phyloP scores from a whole-genome alignment of 805 yeast genomes.

The Saccharomycopsis fibuligera region DNA sequence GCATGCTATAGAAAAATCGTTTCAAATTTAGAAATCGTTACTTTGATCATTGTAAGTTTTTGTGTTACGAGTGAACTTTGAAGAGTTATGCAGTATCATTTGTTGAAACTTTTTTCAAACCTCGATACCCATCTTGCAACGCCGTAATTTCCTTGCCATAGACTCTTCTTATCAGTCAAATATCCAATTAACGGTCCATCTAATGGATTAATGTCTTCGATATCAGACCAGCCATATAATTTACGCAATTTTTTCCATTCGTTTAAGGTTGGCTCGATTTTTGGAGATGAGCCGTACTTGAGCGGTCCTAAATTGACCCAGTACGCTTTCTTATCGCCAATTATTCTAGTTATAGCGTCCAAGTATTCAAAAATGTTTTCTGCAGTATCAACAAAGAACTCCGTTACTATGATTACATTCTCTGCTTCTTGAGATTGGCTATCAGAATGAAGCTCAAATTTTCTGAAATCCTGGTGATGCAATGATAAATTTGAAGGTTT shows the following conservation, averaged over 20 bases:
- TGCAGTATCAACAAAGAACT: conserved; percentile 88
- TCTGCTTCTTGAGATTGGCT: conserved; percentile 27
- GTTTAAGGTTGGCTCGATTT: conserved; percentile 65
- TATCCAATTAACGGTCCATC: conserved; percentile 46
- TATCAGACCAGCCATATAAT: conserved; percentile 57
- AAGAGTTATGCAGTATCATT: neutral
- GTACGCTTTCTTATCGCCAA: conserved; percentile 41
- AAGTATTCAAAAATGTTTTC: conserved; percentile 75
- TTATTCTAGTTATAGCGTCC: conserved; percentile 49
- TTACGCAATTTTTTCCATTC: conserved; percentile 53
- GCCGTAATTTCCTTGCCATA: conserved; percentile 79
- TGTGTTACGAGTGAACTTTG: too few relatives aligned
- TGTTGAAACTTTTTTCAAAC: conserved; percentile 1
- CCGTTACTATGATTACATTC: conserved; percentile 53
- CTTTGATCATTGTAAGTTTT: too few relatives aligned
- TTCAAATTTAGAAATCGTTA: too few relatives aligned
- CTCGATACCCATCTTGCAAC: conserved; percentile 46
- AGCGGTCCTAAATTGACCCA: conserved; percentile 95
- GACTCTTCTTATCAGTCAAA: conserved; percentile 54
- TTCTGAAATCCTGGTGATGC: conserved; percentile 59
- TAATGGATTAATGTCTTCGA: conserved; percentile 31
- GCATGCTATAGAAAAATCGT: neutral
- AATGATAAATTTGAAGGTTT: conserved; percentile 45
- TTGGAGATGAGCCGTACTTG: conserved; percentile 82
- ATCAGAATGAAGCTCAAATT: conserved; percentile 34